Conservation (phyloP, 352 stramenopile genomes). For the Globisporangium canariense region DNA sequence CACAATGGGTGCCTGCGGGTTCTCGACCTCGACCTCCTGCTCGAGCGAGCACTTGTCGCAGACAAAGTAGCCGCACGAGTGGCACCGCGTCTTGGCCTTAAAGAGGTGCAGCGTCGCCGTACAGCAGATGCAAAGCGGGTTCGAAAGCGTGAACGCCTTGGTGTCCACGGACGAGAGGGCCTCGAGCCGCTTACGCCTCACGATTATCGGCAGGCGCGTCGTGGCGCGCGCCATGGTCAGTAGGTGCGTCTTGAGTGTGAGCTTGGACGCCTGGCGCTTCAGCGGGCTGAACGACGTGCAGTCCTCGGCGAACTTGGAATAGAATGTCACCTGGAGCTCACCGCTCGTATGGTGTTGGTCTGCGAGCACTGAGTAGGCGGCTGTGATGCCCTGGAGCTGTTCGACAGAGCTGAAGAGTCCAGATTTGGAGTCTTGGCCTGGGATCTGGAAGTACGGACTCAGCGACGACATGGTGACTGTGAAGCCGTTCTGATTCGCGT, state of each 20-base stretch:
- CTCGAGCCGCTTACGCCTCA: conserved; percentile 40
- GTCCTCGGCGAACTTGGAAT: conserved; percentile 19
- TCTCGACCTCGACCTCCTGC: conserved; percentile 33
- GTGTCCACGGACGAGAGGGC: conserved; percentile 32
- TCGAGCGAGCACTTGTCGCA: conserved; percentile 43
- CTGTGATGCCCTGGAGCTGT: conserved; percentile 28
- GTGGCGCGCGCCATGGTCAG: conserved; percentile 22
- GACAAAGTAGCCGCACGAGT: conserved; percentile 48
- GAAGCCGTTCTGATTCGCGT: conserved; percentile 21
- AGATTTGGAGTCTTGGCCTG: neutral
- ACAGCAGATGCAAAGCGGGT: conserved; percentile 40
- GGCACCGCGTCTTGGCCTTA: conserved; percentile 34
- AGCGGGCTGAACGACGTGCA: conserved; percentile 17
- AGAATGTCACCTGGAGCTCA: conserved; percentile 19
- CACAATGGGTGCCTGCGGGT: conserved; percentile 26
- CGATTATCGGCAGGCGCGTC: conserved; percentile 35
- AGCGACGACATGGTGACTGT: conserved; percentile 42
- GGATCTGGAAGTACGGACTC: conserved; percentile 12
- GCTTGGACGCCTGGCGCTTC: conserved; percentile 19
- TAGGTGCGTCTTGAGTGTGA: conserved; percentile 20
- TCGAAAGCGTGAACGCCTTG: conserved; percentile 23
- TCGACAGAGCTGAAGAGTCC: conserved; percentile 1
- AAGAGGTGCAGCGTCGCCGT: conserved; percentile 31
- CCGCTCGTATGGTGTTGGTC: neutral
- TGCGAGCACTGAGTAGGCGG: conserved; percentile 22